Percentiles rank a stretch among this genome's conserved stretches.
phyloP scores from a whole-genome alignment of 352 stramenopile species.

The Pythium coloratum region DNA sequence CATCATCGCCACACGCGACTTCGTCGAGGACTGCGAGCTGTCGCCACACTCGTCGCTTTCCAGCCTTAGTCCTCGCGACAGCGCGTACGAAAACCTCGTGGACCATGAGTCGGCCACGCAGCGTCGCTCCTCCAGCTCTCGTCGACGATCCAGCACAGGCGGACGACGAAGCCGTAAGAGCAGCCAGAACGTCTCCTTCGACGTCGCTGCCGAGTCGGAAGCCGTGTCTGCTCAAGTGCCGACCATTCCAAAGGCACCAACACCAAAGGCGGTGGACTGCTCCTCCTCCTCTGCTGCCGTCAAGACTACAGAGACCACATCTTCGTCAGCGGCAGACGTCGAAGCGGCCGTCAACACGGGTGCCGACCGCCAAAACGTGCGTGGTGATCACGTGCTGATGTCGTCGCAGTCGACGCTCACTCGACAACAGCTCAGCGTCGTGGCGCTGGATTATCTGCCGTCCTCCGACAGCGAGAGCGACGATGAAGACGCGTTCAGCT shows the following conservation, averaged over 20 bases:
- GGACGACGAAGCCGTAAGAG: constrained; percentile 4
- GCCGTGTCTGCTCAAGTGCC: neutral
- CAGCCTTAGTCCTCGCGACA: constrained; percentile 15
- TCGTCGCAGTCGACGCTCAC: constrained; percentile 16
- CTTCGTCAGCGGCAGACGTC: neutral
- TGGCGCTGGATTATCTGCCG: constrained; percentile 24
- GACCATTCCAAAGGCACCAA: neutral
- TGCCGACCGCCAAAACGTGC: constrained; percentile 11
- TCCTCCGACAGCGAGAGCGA: constrained; percentile 28
- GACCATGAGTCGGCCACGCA: neutral
- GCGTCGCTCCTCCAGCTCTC: constrained; percentile 1
- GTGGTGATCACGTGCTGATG: constrained; percentile 18
- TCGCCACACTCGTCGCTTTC: constrained; percentile 19
- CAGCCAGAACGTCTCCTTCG: neutral
- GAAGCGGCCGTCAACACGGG: neutral
- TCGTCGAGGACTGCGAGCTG: constrained; percentile 1
- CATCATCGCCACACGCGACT: constrained; percentile 11
- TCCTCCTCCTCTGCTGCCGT: neutral
- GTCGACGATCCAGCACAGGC: constrained; percentile 2
- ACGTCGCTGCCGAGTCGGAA: neutral
- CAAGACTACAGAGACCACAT: neutral
- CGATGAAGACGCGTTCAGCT: constrained; percentile 16
- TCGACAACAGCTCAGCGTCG: constrained; percentile 13
- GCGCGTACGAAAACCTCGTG: neutral
- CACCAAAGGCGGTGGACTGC: neutral